Base-by-base conservation (phyloP, 2,329 filamentous ascomycete genomes). In the Pseudocercospora eumusae region DNA sequence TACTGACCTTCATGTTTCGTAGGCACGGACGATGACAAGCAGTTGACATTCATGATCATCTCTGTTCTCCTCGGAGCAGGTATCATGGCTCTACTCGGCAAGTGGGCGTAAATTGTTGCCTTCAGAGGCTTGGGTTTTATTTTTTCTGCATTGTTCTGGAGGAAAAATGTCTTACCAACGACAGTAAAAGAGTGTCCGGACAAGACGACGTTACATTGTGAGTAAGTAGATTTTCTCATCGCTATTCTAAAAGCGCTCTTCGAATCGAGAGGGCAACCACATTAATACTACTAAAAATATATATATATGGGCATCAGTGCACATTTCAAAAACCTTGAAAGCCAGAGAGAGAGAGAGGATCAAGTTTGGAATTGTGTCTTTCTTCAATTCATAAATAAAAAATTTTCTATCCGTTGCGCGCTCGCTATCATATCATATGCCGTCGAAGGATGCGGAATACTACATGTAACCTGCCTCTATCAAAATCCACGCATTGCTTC, bases 1-100 rank as follows among this genome's bases (percentile, higher is more conserved):
- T n/a, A 23, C 50, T 36, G n/a, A 20, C 31, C n/a, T n/a, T 54
- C 15, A 10, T 18, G 18, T 54, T 20, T 20, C 31, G 8, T 36
- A 54, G 50, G 50, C 79, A 83, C 97, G 31, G 88, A 96, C 79
- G 92, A 93, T 0, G 92, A 96, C 73, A 92, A 96, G 77, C 83
- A 91, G 68, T 75, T 93, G 47, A 90, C 91, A 0, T 96, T 97
- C 79, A 93, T 97, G 90, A 95, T 96, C 78, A 92, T 90, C 75
- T 84, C 84, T 2, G 85, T 89, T 64, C 92, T 96, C 89, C 85
- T 89, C 53, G 86, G 86, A 56, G 89, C 89, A 0, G 73, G 74
- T 78, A 74, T 95, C 59, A 96, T 96, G 92, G 88, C 91, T 11
- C 69, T 95, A 64, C 80, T 96, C 28, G 92, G 91, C 1, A 90